Evolutionary conservation across 495 filamentous ascomycete genomes (phyloP).

Genomic region (Lasiosphaeris hirsuta): DNA sequence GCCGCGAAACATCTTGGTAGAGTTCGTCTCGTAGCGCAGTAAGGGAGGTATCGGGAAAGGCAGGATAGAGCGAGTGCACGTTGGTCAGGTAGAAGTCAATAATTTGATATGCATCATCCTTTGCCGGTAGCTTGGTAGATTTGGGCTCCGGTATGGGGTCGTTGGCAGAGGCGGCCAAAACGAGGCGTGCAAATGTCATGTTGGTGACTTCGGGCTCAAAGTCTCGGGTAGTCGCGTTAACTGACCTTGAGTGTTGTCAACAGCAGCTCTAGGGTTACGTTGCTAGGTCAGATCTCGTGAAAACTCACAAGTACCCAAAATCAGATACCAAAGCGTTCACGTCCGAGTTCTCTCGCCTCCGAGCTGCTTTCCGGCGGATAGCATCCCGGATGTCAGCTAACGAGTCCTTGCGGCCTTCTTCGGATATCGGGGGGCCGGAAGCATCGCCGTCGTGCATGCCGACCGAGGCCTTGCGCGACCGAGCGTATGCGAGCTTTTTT

Average conservation of each 20-base stretch:
- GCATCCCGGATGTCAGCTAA: slow-evolving; percentile 56
- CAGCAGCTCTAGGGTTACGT: background rate
- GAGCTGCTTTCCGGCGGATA: slow-evolving; percentile 57
- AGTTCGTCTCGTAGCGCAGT: slow-evolving; percentile 74
- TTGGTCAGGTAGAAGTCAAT: slow-evolving; percentile 81
- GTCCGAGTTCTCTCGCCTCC: slow-evolving; percentile 64
- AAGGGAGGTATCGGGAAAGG: slow-evolving; percentile 71
- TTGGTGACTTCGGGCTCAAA: slow-evolving; percentile 80
- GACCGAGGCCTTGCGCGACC: slow-evolving; percentile 54
- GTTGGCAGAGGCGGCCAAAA: slow-evolving; percentile 68
- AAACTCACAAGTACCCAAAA: slow-evolving; percentile 69
- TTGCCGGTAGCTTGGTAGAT: slow-evolving; percentile 60
- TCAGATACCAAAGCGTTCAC: slow-evolving; percentile 78
- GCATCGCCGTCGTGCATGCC: slow-evolving; percentile 45
- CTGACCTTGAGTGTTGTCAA: slow-evolving; percentile 53
- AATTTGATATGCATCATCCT: slow-evolving; percentile 59
- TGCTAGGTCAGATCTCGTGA: too few species aligned
- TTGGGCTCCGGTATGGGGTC: slow-evolving; percentile 56
- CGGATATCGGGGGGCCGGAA: slow-evolving; percentile 30
- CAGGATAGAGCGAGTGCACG: slow-evolving; percentile 72
- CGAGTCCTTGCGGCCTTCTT: slow-evolving; percentile 53
- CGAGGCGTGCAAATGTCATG: slow-evolving; percentile 82
- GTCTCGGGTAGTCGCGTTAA: slow-evolving; percentile 88
- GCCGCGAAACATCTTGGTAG: slow-evolving; percentile 60
- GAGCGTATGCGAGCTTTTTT: slow-evolving; percentile 61